A percentile compares a stretch with the other conserved stretches of the same genome.
phyloP scores from a whole-genome alignment of 2,329 filamentous ascomycete species.

The Curvularia sp. region DNA sequence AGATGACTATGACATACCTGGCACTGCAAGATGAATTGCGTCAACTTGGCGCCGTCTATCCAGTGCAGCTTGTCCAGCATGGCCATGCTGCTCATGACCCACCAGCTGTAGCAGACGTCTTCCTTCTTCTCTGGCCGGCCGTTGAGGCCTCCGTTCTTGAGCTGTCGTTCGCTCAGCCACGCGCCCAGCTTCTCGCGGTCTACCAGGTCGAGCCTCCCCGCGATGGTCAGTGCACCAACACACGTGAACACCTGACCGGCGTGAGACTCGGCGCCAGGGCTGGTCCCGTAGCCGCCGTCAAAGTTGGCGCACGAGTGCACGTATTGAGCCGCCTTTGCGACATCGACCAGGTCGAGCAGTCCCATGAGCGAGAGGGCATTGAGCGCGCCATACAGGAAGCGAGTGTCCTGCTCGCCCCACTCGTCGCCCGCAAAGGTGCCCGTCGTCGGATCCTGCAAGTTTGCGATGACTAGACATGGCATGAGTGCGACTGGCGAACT shows the following conservation, averaged over 20 bases:
- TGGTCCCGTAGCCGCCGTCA: conserved; percentile 90
- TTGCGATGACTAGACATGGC: conserved; percentile 70
- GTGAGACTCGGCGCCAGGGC: conserved; percentile 91
- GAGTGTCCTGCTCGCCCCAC: conserved; percentile 95
- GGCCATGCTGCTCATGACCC: conserved; percentile 89
- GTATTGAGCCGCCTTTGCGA: conserved; percentile 80
- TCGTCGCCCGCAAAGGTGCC: conserved; percentile 93
- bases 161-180: conserved; percentile 93
- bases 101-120: conserved; percentile 99
- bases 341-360: conserved; percentile 74
- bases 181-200: conserved; percentile 81
- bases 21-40: conserved; percentile 81
- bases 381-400: conserved; percentile 89
- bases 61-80: conserved; percentile 90
- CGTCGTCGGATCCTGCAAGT: conserved; percentile 77
- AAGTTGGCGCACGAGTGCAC: conserved; percentile 87
- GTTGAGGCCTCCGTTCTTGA: conserved; percentile 87
- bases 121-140: conserved; percentile 94
- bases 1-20: conserved; percentile 61
- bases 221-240: conserved; percentile 84
- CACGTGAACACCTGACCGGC: conserved; percentile 96
- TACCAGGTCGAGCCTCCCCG: conserved; percentile 79
- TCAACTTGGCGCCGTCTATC: conserved; percentile 85
- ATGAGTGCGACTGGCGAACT: conserved; percentile 32
- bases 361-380: conserved; percentile 87